Base-by-base conservation (phyloP, 2,329 filamentous ascomycete species). In the Alternaria conjuncta region DNA sequence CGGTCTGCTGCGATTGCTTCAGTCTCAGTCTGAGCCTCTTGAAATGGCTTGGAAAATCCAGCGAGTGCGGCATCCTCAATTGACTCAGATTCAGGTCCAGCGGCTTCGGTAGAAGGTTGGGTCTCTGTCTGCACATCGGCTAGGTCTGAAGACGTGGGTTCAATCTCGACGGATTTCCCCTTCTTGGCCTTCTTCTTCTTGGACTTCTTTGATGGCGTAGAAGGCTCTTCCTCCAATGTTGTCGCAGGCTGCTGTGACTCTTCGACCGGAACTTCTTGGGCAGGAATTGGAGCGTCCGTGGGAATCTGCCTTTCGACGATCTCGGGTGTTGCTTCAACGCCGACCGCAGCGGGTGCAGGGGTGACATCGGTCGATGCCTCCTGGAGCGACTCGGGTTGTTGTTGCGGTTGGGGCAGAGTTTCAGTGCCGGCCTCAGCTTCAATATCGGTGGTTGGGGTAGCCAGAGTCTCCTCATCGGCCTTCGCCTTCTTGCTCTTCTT, bases 171-270 rank as follows among this genome's bases (percentile, higher is more conserved):
- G 13, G 58, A 36, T 32, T 67, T 67, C 7, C 41, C 60, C 36
- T 66, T 65, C 58, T 70, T 71, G 9, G 61, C 60, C 36, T 67
- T 71, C 57, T 83, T 80, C 62, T 85, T 85, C 11, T 80, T 66
- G 7, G 54, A 80, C 66, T 84, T 86, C 65, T 82, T 81, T 57
- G 81, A 82, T 30, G 75, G 71, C 11, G 60, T 55, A 2, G 55
- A 26, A 25, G 57, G 53, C 23, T 69, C 68, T n/a, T 66, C 63
- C 25, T 57, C 61, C 23, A 63, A 18, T 8, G 45, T 30, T 13
- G 57, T 62, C 25, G 60, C 23, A 41, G 59, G 57, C 12, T 58
- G 58, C 5, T 32, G 11, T 3, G 20, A 20, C 28, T 70, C 63
- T 8, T 67, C 51, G 10, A 54, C 30, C 3, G 64, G 21, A n/a